phyloP scores from a whole-genome alignment of 2,329 filamentous ascomycete genomes.

The Dactylellina parvicollis region DNA sequence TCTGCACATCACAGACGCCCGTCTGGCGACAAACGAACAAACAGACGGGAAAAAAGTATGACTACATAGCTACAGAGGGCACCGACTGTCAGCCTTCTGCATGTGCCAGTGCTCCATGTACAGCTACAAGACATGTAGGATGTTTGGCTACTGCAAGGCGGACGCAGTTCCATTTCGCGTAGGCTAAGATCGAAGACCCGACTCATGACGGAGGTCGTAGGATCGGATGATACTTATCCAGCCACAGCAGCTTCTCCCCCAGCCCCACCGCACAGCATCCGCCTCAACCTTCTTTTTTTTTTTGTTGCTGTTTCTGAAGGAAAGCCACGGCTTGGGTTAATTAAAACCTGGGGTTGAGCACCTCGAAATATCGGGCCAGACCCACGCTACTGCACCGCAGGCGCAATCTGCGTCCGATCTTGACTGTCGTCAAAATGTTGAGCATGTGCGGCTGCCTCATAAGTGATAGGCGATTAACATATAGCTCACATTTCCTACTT shows the following conservation, averaged over 20 bases:
- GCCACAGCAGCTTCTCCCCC: slow-evolving; percentile 26
- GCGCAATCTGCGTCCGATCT: slow-evolving; percentile 24
- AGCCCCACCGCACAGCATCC: slow-evolving; percentile 33
- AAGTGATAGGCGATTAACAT: slow-evolving; percentile 36
- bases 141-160: slow-evolving; percentile 44
- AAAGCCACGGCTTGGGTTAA: neutral
- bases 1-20: slow-evolving; percentile 28
- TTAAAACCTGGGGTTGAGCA: slow-evolving; percentile 28
- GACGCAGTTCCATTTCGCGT: slow-evolving; percentile 40
- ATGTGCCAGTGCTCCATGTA: slow-evolving; percentile 37
- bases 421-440: slow-evolving; percentile 27
- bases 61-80: slow-evolving; percentile 18
- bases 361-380: slow-evolving; percentile 20
- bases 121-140: slow-evolving; percentile 10
- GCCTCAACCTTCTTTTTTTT: slow-evolving; percentile 18
- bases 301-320: neutral
- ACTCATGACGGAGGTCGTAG: slow-evolving; percentile 40
- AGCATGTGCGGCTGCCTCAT: slow-evolving; percentile 43
- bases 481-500: slow-evolving; percentile 6
- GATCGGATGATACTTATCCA: slow-evolving; percentile 45
- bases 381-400: slow-evolving; percentile 4
- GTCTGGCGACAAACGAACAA: slow-evolving; percentile 7
- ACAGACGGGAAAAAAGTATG: slow-evolving; percentile 29
- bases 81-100: slow-evolving; percentile 43
- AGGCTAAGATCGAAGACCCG: slow-evolving; percentile 30